These are phyloP conservation scores for Setaria italica DNA, from an alignment of 202 grass and related monocot species.

Conservation along the genomic window DNA sequence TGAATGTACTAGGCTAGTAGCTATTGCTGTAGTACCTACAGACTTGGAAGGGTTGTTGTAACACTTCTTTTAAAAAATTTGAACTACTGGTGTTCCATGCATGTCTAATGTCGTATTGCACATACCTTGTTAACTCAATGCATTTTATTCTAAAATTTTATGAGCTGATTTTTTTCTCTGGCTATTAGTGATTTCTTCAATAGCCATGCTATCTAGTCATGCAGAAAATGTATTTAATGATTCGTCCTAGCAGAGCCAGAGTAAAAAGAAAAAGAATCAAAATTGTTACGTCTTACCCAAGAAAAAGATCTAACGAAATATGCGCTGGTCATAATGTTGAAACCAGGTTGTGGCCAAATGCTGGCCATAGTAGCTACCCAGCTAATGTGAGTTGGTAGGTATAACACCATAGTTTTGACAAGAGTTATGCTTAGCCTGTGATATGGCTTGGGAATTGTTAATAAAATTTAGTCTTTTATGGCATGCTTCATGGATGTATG, in stretches of 20 bases:
- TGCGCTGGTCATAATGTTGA: neutral
- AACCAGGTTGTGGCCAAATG: neutral
- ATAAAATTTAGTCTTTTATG: neutral
- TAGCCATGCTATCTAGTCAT: neutral
- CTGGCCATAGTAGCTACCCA: neutral
- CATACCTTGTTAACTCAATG: neutral
- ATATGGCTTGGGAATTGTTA: neutral
- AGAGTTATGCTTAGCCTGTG: neutral
- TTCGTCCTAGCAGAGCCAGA: neutral
- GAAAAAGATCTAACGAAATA: neutral
- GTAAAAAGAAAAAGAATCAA: neutral
- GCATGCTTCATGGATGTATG: slow-evolving; percentile 19
- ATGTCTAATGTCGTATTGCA: neutral
- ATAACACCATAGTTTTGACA: neutral
- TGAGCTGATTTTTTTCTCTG: neutral
- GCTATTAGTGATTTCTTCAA: neutral
- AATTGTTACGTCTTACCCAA: neutral
- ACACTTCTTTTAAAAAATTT: neutral
- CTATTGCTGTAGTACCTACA: neutral
- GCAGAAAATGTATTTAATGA: neutral
- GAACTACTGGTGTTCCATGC: neutral
- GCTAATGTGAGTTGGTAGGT: slow-evolving; percentile 5
- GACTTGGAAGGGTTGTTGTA: neutral
- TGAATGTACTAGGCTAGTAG: neutral
- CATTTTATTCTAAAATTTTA: neutral